phyloP scores from a whole-genome alignment of 768 basidiomycete genomes.

The Trametes cubensis region DNA sequence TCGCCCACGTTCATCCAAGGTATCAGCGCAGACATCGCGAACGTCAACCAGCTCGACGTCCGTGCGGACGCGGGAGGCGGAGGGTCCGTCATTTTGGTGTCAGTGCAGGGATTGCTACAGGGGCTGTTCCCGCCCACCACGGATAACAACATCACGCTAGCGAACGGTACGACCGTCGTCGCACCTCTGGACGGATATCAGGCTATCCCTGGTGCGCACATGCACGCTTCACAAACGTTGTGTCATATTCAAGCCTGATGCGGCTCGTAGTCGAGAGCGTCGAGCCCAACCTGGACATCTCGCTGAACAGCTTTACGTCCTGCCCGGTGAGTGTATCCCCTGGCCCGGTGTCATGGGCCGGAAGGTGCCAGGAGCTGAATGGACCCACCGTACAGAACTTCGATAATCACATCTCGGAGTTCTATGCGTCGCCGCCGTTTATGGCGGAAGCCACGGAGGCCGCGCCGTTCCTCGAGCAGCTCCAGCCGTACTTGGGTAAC shows the following conservation, averaged over 20 bases:
- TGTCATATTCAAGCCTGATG: neutral
- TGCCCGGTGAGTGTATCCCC: conserved; percentile 22
- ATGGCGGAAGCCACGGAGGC: conserved; percentile 26
- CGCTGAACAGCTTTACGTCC: conserved; percentile 28
- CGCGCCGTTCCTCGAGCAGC: conserved; percentile 31
- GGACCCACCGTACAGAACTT: conserved; percentile 22
- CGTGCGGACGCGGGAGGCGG: conserved; percentile 74
- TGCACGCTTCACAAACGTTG: too few relatives aligned
- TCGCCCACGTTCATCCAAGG: conserved; percentile 54
- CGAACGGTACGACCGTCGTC: conserved; percentile 59
- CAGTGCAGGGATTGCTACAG: conserved; percentile 65
- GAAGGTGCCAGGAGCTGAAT: neutral
- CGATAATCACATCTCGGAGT: conserved; percentile 27
- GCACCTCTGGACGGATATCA: conserved; percentile 70
- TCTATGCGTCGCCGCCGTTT: conserved; percentile 37
- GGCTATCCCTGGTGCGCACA: conserved; percentile 33
- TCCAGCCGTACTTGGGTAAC: conserved; percentile 32
- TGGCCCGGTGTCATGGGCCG: conserved; percentile 1
- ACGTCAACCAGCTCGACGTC: conserved; percentile 44
- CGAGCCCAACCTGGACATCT: conserved; percentile 30
- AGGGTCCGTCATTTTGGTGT: conserved; percentile 60
- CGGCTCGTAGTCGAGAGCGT: conserved; percentile 27
- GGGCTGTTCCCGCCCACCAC: conserved; percentile 60
- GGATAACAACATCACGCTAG: conserved; percentile 49
- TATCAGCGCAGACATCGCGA: conserved; percentile 36